Percentiles rank a stretch among this genome's conserved stretches.
Conservation (phyloP, 164 flowering plant species). For the Tinospora cordifolia region DNA sequence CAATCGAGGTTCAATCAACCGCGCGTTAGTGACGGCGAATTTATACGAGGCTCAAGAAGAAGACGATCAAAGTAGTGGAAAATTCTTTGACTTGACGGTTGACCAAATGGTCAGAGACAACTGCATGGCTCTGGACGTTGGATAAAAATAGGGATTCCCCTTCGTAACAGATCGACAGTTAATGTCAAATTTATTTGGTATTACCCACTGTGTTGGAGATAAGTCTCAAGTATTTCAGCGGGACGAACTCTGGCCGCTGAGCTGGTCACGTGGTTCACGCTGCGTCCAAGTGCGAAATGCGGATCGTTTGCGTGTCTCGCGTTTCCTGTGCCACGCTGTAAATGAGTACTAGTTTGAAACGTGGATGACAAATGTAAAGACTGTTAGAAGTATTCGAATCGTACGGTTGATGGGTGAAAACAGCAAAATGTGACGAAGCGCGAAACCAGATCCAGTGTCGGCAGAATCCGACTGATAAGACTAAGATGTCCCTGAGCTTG, state of each 20-base stretch:
- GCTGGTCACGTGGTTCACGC: slow-evolving; percentile 2
- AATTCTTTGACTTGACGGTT: background rate
- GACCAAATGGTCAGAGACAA: background rate
- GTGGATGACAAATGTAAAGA: too few relatives aligned
- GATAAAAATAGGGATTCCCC: background rate
- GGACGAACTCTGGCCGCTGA: background rate
- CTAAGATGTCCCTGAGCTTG: too few relatives aligned
- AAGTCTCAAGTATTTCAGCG: too few relatives aligned
- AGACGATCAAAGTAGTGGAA: background rate
- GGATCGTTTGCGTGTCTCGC: too few relatives aligned
- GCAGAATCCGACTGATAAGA: too few relatives aligned
- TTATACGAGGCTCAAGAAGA: background rate
- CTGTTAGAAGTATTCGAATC: too few relatives aligned
- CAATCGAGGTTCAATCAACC: background rate
- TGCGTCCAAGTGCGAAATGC: background rate
- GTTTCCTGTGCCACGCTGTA: too few relatives aligned
- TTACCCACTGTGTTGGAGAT: background rate
- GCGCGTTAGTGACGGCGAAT: background rate
- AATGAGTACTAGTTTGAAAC: too few relatives aligned
- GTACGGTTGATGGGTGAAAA: too few relatives aligned
- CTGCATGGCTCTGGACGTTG: background rate
- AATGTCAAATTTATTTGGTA: background rate
- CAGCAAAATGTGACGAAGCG: too few relatives aligned
- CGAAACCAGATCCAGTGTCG: too few relatives aligned
- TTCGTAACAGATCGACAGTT: background rate